phyloP scores from a whole-genome alignment of 805 yeast species.

The Candida saitoana region DNA sequence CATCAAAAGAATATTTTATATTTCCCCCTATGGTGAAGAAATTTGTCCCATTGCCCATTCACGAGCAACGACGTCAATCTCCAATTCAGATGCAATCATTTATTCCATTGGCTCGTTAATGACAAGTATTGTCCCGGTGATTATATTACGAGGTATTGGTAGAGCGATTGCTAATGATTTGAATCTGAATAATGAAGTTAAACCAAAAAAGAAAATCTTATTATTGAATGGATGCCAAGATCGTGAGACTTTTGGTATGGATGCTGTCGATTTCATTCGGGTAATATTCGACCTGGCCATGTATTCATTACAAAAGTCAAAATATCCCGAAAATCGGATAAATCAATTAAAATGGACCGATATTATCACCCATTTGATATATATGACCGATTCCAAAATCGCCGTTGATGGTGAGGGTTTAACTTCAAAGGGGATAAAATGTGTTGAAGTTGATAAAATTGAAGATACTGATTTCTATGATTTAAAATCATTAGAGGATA shows the following conservation, averaged over 20 bases:
- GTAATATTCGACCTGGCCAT: conserved; percentile 53
- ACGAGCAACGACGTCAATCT: conserved; percentile 51
- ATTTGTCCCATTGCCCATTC: conserved; percentile 70
- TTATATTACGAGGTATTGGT: conserved; percentile 71
- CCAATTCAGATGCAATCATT: conserved; percentile 51
- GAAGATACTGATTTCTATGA: conserved; percentile 35
- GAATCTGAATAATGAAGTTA: conserved; percentile 3
- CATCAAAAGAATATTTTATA: conserved; percentile 67
- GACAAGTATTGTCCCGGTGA: conserved; percentile 81
- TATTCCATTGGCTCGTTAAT: conserved; percentile 85
- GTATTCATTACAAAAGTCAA: conserved; percentile 40
- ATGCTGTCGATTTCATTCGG: conserved; percentile 54
- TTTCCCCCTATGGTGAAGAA: conserved; percentile 86
- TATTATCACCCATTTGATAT: conserved; percentile 62
- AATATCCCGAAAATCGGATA: conserved; percentile 8
- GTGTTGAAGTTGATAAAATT: conserved; percentile 37
- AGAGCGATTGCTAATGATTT: conserved; percentile 44
- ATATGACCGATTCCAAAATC: conserved; percentile 49
- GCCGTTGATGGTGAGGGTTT: conserved; percentile 43
- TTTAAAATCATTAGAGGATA: conserved; percentile 33
- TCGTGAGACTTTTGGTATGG: conserved; percentile 72
- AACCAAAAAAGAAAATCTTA: conserved; percentile 47
- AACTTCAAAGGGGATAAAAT: conserved; percentile 40
- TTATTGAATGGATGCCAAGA: conserved; percentile 72
- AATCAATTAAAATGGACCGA: conserved; percentile 32